Conservation (phyloP, 371 early-diverging fungal genomes). For the Funneliformis caledonium region DNA sequence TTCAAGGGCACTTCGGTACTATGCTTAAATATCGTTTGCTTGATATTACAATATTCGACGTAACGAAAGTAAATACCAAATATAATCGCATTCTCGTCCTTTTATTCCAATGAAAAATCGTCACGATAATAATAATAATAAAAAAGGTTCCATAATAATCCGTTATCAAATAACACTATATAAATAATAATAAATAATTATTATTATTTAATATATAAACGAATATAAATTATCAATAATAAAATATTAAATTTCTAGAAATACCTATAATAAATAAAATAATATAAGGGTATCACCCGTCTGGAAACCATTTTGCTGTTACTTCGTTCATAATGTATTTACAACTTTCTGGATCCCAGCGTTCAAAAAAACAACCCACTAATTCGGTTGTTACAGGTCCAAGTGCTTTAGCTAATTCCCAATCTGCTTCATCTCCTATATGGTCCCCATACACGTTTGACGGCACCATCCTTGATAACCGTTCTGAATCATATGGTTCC, state of each 20-base stretch:
- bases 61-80: neutral
- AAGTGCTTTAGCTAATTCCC: conserved; percentile 37
- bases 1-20: neutral
- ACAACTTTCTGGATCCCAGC: conserved; percentile 27
- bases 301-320: conserved; percentile 30
- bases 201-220: too few relatives aligned
- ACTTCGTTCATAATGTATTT: conserved; percentile 26
- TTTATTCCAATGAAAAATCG: neutral
- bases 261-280: neutral
- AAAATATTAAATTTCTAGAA: neutral
- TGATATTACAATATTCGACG: neutral
- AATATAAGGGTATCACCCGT: conserved; percentile 5
- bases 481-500: conserved; percentile 25
- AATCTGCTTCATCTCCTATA: conserved; percentile 29
- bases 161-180: too few relatives aligned
- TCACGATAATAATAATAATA: neutral
- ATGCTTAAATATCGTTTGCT: neutral
- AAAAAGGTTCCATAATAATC: too few relatives aligned
- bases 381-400: conserved; percentile 36
- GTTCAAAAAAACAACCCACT: conserved; percentile 37
- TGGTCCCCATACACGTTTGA: conserved; percentile 31
- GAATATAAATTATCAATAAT: too few relatives aligned
- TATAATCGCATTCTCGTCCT: neutral
- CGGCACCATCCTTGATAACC: conserved; percentile 31
- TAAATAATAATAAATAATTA: too few relatives aligned